Evolutionary conservation across 768 basidiomycete species (phyloP), one percentile per base, ranked within the genome.

Genomic region (Pulveroboletus sp.): DNA sequence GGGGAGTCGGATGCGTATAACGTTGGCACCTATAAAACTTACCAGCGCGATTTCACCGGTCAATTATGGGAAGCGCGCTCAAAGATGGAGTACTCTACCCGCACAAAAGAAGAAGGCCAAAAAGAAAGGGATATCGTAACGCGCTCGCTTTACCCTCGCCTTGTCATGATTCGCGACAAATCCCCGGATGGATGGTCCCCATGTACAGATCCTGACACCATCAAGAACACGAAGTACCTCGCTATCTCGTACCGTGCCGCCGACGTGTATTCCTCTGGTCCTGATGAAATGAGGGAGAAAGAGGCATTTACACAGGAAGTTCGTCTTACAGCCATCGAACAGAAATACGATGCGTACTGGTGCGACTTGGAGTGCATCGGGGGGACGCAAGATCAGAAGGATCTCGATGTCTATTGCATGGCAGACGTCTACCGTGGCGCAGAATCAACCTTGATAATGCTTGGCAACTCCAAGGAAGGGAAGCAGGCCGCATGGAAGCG

Each of bases 31-130:
- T 49, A 49, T 27, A 49, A 49, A n/a, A 33, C 43, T 36, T 49
- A 49, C 14, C 1, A 4, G 10, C 48, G 43, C 7, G 8, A 27
- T 1, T 61, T 51, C 43, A 51, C 42, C 28, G 52, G 59, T 3
- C 59, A 60, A 39, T 31, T 60, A 42, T 60, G 59, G 59, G 52
- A 59, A 13, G 59, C 59, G 8, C 59, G 59, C 21, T 60, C 59
- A 6, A n/a, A 21, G 2, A 60, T 18, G 33, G 59, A 60, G 11
- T 28, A 54, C 36, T 60, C 59, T 8, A 38, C 47, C 3, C 56
- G 54, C 10, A 2, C 37, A 21, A 18, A 9, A 13, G 31, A 3
- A 3, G 14, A 50, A 14, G 43, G 50, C 3, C 5, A 35, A 15
- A 31, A 24, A 15, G 42, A 38, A 40, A 8, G 13, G 26, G 37